A percentile compares a stretch with the other conserved stretches of the same genome.
These are phyloP conservation scores for Atkinsonella texensis DNA, from an alignment of 2,329 filamentous ascomycete genomes.

Conservation along the genomic window DNA sequence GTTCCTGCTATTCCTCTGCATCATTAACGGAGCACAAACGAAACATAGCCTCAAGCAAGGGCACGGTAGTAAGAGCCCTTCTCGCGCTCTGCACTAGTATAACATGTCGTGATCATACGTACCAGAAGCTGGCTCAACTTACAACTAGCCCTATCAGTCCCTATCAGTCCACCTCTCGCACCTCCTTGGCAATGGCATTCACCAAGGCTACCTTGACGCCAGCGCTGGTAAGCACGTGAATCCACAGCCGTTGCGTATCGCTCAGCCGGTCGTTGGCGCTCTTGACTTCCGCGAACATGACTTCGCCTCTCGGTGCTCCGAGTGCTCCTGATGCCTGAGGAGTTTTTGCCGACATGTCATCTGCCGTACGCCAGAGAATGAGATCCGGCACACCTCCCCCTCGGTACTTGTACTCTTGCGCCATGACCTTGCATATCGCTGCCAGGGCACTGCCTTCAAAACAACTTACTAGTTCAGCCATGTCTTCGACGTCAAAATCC, in stretches of 20 bases:
- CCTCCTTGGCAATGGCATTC: slow-evolving; percentile 45
- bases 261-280: slow-evolving; percentile 85
- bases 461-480: slow-evolving; percentile 66
- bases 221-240: slow-evolving; percentile 78
- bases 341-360: slow-evolving; percentile 1
- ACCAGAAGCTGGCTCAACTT: no score
- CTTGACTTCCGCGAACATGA: slow-evolving; percentile 72
- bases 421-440: slow-evolving; percentile 82
- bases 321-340: slow-evolving; percentile 19
- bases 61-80: not conserved
- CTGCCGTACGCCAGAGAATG: slow-evolving; percentile 60
- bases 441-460: slow-evolving; percentile 74
- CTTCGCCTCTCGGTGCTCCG: slow-evolving; percentile 36
- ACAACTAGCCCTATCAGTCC: not conserved
- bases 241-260: slow-evolving; percentile 94
- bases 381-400: slow-evolving; percentile 86
- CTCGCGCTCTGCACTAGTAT: no score
- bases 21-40: not conserved
- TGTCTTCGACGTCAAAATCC: slow-evolving; percentile 69
- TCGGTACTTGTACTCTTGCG: slow-evolving; percentile 81
- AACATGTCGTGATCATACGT: no score
- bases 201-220: slow-evolving; percentile 79
- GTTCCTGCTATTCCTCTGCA: not conserved
- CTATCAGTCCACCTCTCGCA: slow-evolving; percentile 27
- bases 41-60: not conserved